A percentile compares a stretch with the other conserved stretches of the same genome.
phyloP scores from a whole-genome alignment of 805 yeast genomes.

The Diddensiella santjacobensis region DNA sequence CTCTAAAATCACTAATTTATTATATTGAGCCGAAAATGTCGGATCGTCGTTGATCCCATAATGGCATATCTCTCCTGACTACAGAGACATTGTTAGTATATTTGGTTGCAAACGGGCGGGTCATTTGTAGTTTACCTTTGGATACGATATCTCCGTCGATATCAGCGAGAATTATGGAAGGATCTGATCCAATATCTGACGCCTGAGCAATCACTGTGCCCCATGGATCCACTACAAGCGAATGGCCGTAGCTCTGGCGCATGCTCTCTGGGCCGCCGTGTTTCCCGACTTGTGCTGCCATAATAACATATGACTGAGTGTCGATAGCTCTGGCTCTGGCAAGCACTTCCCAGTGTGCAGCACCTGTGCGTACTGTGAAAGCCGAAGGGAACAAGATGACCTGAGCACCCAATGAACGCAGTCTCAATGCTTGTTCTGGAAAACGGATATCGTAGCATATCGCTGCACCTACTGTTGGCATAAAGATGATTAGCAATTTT shows the following conservation, averaged over 20 bases:
- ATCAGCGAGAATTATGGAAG: slow-evolving; percentile 59
- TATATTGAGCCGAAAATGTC: slow-evolving; percentile 46
- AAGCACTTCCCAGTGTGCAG: slow-evolving; percentile 80
- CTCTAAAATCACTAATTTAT: too few relatives aligned
- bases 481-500: background rate
- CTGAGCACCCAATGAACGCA: slow-evolving; percentile 69
- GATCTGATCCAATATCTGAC: slow-evolving; percentile 42
- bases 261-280: slow-evolving; percentile 52
- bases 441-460: slow-evolving; percentile 81
- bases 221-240: slow-evolving; percentile 89
- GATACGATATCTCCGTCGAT: slow-evolving; percentile 51
- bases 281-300: slow-evolving; percentile 85
- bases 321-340: slow-evolving; percentile 86
- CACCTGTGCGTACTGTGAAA: slow-evolving; percentile 87
- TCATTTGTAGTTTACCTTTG: slow-evolving; percentile 26
- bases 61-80: slow-evolving; percentile 69
- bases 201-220: slow-evolving; percentile 68
- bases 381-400: slow-evolving; percentile 85
- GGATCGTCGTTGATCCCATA: slow-evolving; percentile 66
- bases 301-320: slow-evolving; percentile 77
- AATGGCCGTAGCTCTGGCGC: slow-evolving; percentile 81
- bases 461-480: slow-evolving; percentile 22
- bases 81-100: background rate
- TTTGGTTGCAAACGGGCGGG: too few relatives aligned
- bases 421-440: slow-evolving; percentile 69